A percentile compares a stretch with the other conserved stretches of the same genome.
Conservation (phyloP, 495 filamentous ascomycete species). For the Lasiosphaeriaceae sp. region DNA sequence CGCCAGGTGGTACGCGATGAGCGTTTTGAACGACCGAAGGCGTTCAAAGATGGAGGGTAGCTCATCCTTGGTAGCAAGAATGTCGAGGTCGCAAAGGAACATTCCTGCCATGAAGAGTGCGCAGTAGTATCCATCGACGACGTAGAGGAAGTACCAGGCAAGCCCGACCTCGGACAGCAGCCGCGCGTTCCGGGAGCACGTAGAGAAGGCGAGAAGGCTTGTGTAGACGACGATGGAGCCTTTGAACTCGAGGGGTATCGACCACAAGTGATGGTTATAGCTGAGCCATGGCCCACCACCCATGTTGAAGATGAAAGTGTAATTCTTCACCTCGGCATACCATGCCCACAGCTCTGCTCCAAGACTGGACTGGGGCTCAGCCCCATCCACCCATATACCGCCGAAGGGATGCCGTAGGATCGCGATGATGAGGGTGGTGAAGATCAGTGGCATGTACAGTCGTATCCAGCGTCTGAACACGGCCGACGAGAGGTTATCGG, state of each 20-base stretch:
- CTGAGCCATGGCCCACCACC: constrained; percentile 30
- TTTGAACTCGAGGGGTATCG: constrained; percentile 39
- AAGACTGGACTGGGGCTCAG: constrained; percentile 31
- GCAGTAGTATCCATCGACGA: constrained; percentile 43
- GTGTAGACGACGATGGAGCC: constrained; percentile 47
- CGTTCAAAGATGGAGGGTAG: constrained; percentile 34
- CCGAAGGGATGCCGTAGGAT: constrained; percentile 46
- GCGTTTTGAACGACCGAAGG: constrained; percentile 37
- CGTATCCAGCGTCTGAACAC: constrained; percentile 34
- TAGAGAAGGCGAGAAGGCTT: constrained; percentile 39
- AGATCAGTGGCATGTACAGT: constrained; percentile 34
- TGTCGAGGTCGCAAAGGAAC: constrained; percentile 47
- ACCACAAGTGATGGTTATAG: constrained; percentile 42
- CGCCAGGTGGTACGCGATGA: constrained; percentile 45
- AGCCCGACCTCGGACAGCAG: constrained; percentile 30
- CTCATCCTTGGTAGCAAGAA: constrained; percentile 36
- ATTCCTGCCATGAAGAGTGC: constrained; percentile 45
- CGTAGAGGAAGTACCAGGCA: constrained; percentile 41
- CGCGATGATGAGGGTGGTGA: constrained; percentile 48
- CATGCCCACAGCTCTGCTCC: constrained; percentile 48
- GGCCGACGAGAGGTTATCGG: constrained; percentile 28
- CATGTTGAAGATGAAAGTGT: constrained; percentile 52
- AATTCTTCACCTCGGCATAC: constrained; percentile 57
- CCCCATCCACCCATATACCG: constrained; percentile 29
- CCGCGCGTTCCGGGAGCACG: constrained; percentile 26